Evolutionary conservation across 495 filamentous ascomycete species (phyloP), one percentile per base, ranked within the genome.

Genomic region (Lasiosphaeria ovina): DNA sequence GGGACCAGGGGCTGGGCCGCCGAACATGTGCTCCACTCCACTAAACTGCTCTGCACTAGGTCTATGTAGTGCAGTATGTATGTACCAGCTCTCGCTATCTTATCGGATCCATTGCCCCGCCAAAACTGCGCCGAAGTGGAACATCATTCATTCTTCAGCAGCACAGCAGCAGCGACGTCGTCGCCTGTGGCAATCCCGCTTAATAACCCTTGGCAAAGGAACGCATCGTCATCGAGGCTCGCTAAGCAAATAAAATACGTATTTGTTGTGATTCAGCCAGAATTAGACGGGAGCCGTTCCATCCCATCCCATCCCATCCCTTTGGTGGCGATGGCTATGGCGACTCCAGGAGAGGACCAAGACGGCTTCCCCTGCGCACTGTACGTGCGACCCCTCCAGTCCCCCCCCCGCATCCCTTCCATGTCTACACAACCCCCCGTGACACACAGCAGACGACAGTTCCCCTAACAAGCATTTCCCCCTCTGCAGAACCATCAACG

Each of bases 351-450:
- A 47, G 12, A 47, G 52, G 51, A 14, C 31, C 12, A 10, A 38
- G 24, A 24, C 24, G 24, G 34, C 35, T 92, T 92, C 58, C 89
- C 89, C 32, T 91, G 85, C 77, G 83, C 84, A 42, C 69, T 94
- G 90, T 92, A 80, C 32, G 57, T 55, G 12, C 24, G 2, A 24
- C 24, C 24, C 24, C 24, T 24, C 24, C 24, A 24, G 24, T 24
- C 24, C 24, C 24, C 24, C 24, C 24, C 24, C 2, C 24, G 24
- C 24, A 24, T 24, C 24, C 24, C 2, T 24, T 24, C n/a, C n/a
- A n/a, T n/a, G n/a, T n/a, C n/a, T 24, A 24, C 24, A 24, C 24
- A 24, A 24, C n/a, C n/a, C n/a, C n/a, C n/a, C n/a, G n/a, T n/a
- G n/a, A n/a, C n/a, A n/a, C n/a, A n/a, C n/a, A n/a, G n/a, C n/a